These are phyloP conservation scores for Phytomonas sp. DNA, from an alignment of 208 protist species.

Conservation along the genomic window DNA sequence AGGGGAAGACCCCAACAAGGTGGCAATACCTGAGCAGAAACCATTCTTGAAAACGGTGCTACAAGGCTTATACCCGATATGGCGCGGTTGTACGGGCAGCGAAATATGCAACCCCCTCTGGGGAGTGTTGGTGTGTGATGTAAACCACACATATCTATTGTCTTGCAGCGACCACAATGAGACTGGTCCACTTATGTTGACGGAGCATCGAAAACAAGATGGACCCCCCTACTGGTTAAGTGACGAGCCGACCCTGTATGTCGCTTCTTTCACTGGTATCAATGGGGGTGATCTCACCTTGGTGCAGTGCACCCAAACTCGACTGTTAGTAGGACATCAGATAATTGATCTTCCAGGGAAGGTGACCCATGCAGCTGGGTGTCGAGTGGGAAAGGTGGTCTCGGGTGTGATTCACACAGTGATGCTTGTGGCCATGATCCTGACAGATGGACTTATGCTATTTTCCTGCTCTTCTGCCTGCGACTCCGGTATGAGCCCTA, in stretches of 20 bases:
- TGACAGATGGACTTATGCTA: not conserved
- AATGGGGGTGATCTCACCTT: constrained; percentile 6
- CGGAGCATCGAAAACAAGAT: not conserved
- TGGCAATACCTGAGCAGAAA: not conserved
- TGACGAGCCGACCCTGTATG: constrained; percentile 17
- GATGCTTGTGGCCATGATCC: not conserved
- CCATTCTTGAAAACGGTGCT: not conserved
- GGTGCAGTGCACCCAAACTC: constrained; percentile 21
- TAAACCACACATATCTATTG: not conserved
- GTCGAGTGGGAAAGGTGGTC: not conserved
- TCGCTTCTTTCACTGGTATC: constrained; percentile 3
- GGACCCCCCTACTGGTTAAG: not conserved
- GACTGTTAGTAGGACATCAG: constrained; percentile 5
- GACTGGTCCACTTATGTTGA: not conserved
- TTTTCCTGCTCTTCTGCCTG: not conserved
- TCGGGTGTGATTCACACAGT: not conserved
- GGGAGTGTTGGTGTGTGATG: not conserved
- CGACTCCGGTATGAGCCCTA: not conserved
- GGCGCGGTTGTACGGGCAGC: not conserved
- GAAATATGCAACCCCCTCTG: not conserved
- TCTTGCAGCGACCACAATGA: not conserved
- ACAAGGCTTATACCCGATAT: constrained; percentile 1
- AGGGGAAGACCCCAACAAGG: not conserved
- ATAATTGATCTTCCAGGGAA: constrained; percentile 8
- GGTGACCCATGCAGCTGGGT: constrained; percentile 12